Conservation (phyloP, 768 basidiomycete species). For the Pleurotus sapidus region DNA sequence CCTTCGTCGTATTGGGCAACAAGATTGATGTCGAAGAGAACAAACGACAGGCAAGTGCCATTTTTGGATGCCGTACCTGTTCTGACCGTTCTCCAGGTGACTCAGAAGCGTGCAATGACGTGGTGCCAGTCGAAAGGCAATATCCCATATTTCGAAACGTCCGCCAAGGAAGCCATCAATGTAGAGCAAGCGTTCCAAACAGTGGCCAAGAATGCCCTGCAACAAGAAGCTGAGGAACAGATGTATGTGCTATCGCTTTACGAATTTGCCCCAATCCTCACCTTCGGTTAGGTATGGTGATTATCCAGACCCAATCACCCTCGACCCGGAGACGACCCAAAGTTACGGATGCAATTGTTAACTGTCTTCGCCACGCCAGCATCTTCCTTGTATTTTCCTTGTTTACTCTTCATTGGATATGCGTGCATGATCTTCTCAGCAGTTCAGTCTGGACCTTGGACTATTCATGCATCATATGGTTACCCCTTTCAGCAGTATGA, state of each 20-base stretch:
- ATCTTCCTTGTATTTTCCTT: too few relatives aligned
- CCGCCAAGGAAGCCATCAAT: constrained; percentile 99
- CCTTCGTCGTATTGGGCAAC: constrained; percentile 98
- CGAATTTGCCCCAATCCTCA: constrained; percentile 12
- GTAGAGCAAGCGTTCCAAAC: constrained; percentile 99
- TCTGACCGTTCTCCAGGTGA: constrained; percentile 57
- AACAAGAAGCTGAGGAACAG: constrained; percentile 96
- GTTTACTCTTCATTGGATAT: too few relatives aligned
- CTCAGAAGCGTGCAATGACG: constrained; percentile 99
- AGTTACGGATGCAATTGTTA: constrained; percentile 91
- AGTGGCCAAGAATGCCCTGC: constrained; percentile 98
- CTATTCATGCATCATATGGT: not conserved
- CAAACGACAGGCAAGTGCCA: constrained; percentile 80
- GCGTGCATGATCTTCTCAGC: not conserved
- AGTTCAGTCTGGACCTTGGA: constrained; percentile 1
- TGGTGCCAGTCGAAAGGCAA: constrained; percentile 99
- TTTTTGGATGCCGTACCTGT: not conserved
- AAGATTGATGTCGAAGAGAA: constrained; percentile 99
- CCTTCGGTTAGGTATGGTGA: constrained; percentile 77
- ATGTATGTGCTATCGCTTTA: constrained; percentile 52
- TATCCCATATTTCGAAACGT: constrained; percentile 99
- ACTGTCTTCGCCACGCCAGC: constrained; percentile 9
- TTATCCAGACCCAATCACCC: constrained; percentile 97
- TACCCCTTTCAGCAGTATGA: constrained; percentile 5
- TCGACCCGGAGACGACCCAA: constrained; percentile 91